Evolutionary conservation across 78 protist species (phyloP).

Genomic region (Dictyostelium intermedium): DNA sequence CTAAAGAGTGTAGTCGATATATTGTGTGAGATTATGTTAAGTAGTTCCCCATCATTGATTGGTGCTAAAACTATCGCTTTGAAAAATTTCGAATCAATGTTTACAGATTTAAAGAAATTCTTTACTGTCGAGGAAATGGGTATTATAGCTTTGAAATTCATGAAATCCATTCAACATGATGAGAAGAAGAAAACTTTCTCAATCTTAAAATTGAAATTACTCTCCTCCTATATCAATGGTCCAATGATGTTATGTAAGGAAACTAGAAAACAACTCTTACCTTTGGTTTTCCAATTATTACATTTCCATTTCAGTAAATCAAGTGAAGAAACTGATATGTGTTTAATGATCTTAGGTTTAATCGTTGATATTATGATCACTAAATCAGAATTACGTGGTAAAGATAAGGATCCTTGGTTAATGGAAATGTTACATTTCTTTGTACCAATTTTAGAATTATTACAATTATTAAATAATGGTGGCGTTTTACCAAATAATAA

Average conservation of each 20-base stretch:
- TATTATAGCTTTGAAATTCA: slow-evolving; percentile 58
- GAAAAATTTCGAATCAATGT: slow-evolving; percentile 65
- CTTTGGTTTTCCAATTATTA: slow-evolving; percentile 55
- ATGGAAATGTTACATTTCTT: slow-evolving; percentile 64
- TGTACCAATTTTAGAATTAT: slow-evolving; percentile 56
- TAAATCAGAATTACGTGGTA: slow-evolving; percentile 49
- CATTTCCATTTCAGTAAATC: slow-evolving; percentile 78
- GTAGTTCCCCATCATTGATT: slow-evolving; percentile 45
- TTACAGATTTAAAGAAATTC: slow-evolving; percentile 57
- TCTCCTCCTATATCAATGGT: slow-evolving; percentile 53
- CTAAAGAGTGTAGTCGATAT: slow-evolving; percentile 63
- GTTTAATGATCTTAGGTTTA: slow-evolving; percentile 42
- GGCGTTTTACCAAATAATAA: neutral
- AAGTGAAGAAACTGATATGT: slow-evolving; percentile 73
- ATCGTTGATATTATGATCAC: slow-evolving; percentile 72
- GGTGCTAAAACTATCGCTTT: slow-evolving; percentile 74
- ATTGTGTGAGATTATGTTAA: slow-evolving; percentile 71
- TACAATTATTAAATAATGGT: slow-evolving; percentile 31
- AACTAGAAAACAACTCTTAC: slow-evolving; percentile 42
- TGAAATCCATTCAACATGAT: slow-evolving; percentile 50
- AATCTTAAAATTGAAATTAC: slow-evolving; percentile 44
- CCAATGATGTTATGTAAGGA: slow-evolving; percentile 63
- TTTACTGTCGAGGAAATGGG: slow-evolving; percentile 72
- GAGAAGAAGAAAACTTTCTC: slow-evolving; percentile 71
- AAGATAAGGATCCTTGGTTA: slow-evolving; percentile 63